Evolutionary conservation across 768 basidiomycete genomes (phyloP).

Genomic region (Omphalotus guepiniiformis): DNA sequence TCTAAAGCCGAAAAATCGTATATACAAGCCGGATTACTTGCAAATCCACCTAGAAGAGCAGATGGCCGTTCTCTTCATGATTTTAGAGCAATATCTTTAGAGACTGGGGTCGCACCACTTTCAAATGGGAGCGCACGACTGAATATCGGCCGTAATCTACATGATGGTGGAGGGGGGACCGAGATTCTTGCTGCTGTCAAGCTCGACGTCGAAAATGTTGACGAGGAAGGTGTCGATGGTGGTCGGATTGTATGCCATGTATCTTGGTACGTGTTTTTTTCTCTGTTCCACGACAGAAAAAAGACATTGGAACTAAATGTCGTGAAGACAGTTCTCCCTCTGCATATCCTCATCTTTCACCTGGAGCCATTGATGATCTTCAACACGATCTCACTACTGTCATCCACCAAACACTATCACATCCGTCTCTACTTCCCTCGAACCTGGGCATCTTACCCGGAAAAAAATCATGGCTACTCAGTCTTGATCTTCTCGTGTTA

Average conservation of each 20-base stretch:
- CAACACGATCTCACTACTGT: slow-evolving; percentile 68
- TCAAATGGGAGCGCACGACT: slow-evolving; percentile 83
- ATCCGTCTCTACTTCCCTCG: slow-evolving; percentile 58
- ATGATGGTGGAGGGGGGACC: slow-evolving; percentile 60
- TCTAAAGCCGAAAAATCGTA: slow-evolving; percentile 83
- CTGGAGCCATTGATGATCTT: slow-evolving; percentile 66
- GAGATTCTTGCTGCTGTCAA: slow-evolving; percentile 77
- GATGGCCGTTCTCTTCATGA: slow-evolving; percentile 71
- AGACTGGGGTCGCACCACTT: slow-evolving; percentile 74
- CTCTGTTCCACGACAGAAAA: neutral
- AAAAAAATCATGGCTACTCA: slow-evolving; percentile 71
- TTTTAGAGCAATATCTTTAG: slow-evolving; percentile 65
- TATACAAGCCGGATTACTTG: slow-evolving; percentile 60
- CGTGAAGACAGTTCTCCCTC: slow-evolving; percentile 66
- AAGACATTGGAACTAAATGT: slow-evolving; percentile 14
- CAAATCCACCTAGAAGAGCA: slow-evolving; percentile 58
- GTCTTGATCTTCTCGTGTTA: slow-evolving; percentile 71
- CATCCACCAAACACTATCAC: slow-evolving; percentile 60
- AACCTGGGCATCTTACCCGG: slow-evolving; percentile 58
- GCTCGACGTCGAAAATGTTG: slow-evolving; percentile 69
- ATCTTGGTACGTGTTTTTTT: slow-evolving; percentile 58
- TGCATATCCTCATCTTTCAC: slow-evolving; percentile 69
- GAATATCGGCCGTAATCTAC: slow-evolving; percentile 56
- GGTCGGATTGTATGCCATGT: slow-evolving; percentile 67
- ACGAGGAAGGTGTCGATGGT: slow-evolving; percentile 39